These are phyloP conservation scores for Penicillium canariense DNA, from an alignment of 495 filamentous ascomycete genomes.

Conservation along the genomic window DNA sequence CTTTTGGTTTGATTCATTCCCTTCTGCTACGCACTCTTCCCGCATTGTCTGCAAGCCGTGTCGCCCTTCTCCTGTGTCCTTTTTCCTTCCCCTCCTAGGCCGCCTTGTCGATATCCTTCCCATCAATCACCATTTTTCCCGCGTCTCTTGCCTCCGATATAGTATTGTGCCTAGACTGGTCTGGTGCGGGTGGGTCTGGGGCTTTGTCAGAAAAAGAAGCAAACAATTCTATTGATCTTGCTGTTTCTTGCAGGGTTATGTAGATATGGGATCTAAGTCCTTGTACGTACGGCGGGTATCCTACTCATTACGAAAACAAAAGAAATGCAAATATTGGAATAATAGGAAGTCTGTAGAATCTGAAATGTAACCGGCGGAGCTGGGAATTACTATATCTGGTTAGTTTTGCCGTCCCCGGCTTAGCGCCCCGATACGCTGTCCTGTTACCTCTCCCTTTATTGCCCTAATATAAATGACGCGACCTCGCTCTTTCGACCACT, in stretches of 20 bases:
- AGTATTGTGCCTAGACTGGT: constrained; percentile 30
- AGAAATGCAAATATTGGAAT: too few relatives aligned
- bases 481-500: neutral
- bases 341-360: too few relatives aligned
- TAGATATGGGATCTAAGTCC: neutral
- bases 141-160: constrained; percentile 23
- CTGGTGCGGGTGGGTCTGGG: constrained; percentile 25
- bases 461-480: neutral
- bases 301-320: too few relatives aligned
- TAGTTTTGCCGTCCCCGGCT: neutral
- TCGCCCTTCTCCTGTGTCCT: constrained; percentile 7
- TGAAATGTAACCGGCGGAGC: too few relatives aligned
- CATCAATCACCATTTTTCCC: constrained; percentile 16
- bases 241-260: neutral
- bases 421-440: neutral
- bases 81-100: constrained; percentile 6
- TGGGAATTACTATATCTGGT: too few relatives aligned
- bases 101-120: constrained; percentile 25
- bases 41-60: constrained; percentile 29
- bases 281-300: too few relatives aligned
- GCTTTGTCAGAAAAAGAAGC: constrained; percentile 28
- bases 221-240: constrained; percentile 13
- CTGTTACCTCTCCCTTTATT: neutral
- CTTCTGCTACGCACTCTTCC: constrained; percentile 22
- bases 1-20: constrained; percentile 5